Base-by-base conservation (phyloP, 495 filamentous ascomycete genomes). In the Aspergillus haitiensis region DNA sequence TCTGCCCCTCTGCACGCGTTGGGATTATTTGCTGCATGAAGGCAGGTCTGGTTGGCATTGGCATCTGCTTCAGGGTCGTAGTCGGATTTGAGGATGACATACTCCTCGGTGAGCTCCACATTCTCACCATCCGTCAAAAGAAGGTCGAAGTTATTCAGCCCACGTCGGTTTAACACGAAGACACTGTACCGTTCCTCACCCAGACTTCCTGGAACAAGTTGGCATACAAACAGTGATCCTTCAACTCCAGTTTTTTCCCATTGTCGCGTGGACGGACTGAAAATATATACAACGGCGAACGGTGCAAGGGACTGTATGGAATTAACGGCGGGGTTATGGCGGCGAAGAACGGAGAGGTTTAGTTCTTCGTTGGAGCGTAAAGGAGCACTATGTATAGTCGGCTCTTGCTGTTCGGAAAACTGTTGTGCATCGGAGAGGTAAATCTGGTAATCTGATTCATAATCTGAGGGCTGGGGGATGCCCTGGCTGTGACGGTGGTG, bases 211-310 rank as follows among this genome's bases (percentile, higher is more conserved):
- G 74, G 69, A 5, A 78, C 69, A 55, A 85, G 82, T 55, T 86
- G 78, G 77, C 87, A 92, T 39, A 95, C 81, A 74, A 96, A 97
- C 45, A 96, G 77, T 3, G 87, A 87, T 47, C 92, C 92, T 71
- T 95, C 91, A 13, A 90, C 76, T 39, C 82, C 86, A 44, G 77
- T 78, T 70, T 91, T 93, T 64, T 93, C 87, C 92, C 92, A 97
- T 56, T 78, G 72, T 51, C 80, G 69, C 5, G 81, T 72, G 4
- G 77, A 72, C 18, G 83, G 79, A 40, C 75, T 80, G 75, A 93
- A 93, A 64, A 78, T 76, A 77, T 96, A 97, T 54, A 96, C 80
- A 8, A 91, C 87, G 46, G 86, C 86, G 69, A 90, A 92, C 31
- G 88, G 86, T 16, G 90, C 90, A 60, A 92, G 87, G 52, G 84